Conservation (phyloP, 495 filamentous ascomycete species). For the Xylaria telfairii region DNA sequence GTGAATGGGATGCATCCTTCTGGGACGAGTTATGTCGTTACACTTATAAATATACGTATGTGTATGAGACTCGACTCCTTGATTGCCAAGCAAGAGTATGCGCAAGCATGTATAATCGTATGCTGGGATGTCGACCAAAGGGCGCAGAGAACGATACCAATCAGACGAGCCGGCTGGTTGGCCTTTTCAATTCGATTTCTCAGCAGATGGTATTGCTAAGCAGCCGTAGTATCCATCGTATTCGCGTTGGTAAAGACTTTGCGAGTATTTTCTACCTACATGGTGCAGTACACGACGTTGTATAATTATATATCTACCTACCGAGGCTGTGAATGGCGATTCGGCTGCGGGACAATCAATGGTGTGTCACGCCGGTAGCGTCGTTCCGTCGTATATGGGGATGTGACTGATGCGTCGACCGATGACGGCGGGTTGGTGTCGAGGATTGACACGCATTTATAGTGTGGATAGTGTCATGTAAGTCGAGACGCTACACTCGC, state of each 20-base stretch:
- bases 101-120: background rate
- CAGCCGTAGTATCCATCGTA: background rate
- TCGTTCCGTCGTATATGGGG: background rate
- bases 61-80: background rate
- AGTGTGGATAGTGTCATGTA: too few species aligned
- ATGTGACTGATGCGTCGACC: conserved; percentile 9
- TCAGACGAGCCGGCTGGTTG: background rate
- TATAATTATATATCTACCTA: too few species aligned
- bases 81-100: background rate
- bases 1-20: background rate
- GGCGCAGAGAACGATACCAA: background rate
- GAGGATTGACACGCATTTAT: background rate
- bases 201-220: conserved; percentile 1
- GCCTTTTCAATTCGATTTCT: background rate
- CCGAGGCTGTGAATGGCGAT: background rate
- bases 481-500: too few species aligned
- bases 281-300: background rate
- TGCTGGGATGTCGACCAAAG: conserved; percentile 3
- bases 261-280: background rate
- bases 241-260: background rate
- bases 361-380: background rate
- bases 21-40: background rate
- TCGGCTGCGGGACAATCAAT: background rate
- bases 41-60: background rate
- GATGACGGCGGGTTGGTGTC: conserved; percentile 7